Evolutionary conservation across 148 eudicot species (phyloP).

Genomic region (Chenopodium quinoa): DNA sequence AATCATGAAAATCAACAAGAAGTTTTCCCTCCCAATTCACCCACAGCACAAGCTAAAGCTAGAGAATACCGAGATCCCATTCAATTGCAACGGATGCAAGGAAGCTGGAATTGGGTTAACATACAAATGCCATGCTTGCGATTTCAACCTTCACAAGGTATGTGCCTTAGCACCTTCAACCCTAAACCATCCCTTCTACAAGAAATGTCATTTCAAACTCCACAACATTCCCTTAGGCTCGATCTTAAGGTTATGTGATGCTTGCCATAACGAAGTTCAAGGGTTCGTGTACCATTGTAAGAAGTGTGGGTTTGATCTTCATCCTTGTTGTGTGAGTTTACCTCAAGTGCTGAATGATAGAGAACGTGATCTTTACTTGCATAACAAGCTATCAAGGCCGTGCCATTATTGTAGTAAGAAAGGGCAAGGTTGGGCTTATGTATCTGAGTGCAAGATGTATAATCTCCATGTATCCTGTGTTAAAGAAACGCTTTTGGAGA

Average conservation of each 20-base stretch:
- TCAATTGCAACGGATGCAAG: slow-evolving; percentile 41
- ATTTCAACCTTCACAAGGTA: slow-evolving; percentile 35
- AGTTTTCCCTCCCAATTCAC: slow-evolving; percentile 32
- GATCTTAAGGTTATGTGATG: slow-evolving; percentile 29
- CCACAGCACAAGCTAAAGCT: slow-evolving; percentile 36
- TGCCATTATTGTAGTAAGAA: slow-evolving; percentile 38
- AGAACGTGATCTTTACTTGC: slow-evolving; percentile 26
- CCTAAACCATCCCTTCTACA: slow-evolving; percentile 40
- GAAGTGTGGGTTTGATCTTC: slow-evolving; percentile 37
- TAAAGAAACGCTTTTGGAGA: slow-evolving; percentile 33
- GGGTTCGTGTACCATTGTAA: slow-evolving; percentile 46
- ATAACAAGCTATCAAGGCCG: slow-evolving; percentile 33
- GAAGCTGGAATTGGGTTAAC: slow-evolving; percentile 37
- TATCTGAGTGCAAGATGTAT: slow-evolving; percentile 34
- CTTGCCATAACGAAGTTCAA: slow-evolving; percentile 26
- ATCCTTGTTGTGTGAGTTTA: slow-evolving; percentile 37
- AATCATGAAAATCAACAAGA: slow-evolving; percentile 25
- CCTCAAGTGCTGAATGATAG: slow-evolving; percentile 37
- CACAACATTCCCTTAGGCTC: slow-evolving; percentile 27
- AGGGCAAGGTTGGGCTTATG: slow-evolving; percentile 39
- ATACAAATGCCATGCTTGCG: slow-evolving; percentile 29
- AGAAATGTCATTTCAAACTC: slow-evolving; percentile 37
- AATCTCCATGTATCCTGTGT: slow-evolving; percentile 37
- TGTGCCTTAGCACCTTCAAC: slow-evolving; percentile 24
- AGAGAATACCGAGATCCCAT: slow-evolving; percentile 36